Percentiles rank a stretch among this genome's conserved stretches.
Conservation (phyloP, 148 eudicot species). For the Rhododendron griersonianum region DNA sequence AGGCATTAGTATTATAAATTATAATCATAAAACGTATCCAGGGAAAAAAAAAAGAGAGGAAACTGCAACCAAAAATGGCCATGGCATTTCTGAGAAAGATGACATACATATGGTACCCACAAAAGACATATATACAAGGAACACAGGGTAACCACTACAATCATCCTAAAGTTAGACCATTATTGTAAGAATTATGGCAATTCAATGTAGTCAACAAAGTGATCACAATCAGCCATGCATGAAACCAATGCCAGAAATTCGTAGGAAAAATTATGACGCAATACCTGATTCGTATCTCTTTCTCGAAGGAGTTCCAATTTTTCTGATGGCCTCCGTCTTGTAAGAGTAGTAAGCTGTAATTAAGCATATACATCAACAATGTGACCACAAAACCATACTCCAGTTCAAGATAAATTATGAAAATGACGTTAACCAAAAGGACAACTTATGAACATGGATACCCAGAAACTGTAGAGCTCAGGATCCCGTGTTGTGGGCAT, state of each 20-base stretch:
- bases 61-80: not conserved
- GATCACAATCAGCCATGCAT: not conserved
- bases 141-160: not conserved
- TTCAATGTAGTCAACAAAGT: not conserved
- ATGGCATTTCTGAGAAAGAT: not conserved
- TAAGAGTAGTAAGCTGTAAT: constrained; percentile 68
- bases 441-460: constrained; percentile 22
- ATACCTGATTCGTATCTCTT: constrained; percentile 87
- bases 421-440: not conserved
- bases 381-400: not conserved
- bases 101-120: not conserved
- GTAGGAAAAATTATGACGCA: not conserved
- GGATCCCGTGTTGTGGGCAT: constrained; percentile 78
- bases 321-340: constrained; percentile 72
- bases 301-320: constrained; percentile 71
- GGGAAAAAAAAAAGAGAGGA: not conserved
- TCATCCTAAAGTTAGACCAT: not conserved
- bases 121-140: not conserved
- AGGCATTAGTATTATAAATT: not conserved
- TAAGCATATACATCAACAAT: not conserved
- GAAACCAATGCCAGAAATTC: not conserved
- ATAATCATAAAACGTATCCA: not conserved
- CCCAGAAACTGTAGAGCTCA: constrained; percentile 98
- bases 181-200: not conserved
- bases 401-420: not conserved